phyloP scores from a whole-genome alignment of 495 filamentous ascomycete species.

The Penicillium arizonense region DNA sequence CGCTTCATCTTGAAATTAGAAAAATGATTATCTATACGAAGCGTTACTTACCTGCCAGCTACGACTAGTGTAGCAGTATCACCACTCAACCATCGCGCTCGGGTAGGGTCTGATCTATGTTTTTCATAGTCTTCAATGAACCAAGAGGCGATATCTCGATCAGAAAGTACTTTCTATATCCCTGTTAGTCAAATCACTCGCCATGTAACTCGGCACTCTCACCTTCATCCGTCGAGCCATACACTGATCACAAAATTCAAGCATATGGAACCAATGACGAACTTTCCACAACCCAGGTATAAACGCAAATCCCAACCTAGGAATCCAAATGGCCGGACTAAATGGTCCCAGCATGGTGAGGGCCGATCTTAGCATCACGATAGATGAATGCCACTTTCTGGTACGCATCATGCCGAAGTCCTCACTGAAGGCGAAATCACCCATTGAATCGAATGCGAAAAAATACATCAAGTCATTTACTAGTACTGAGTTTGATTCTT shows the following conservation, averaged over 20 bases:
- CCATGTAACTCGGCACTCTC: background rate
- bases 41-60: slow-evolving; percentile 32
- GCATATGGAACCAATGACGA: slow-evolving; percentile 30
- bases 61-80: slow-evolving; percentile 31
- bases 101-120: slow-evolving; percentile 13
- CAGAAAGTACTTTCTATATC: background rate
- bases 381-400: slow-evolving; percentile 20
- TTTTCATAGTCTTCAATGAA: slow-evolving; percentile 31
- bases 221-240: slow-evolving; percentile 32
- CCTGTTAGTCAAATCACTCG: background rate
- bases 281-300: slow-evolving; percentile 23
- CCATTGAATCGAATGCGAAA: slow-evolving; percentile 44
- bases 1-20: slow-evolving; percentile 13
- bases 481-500: slow-evolving; percentile 16
- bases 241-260: slow-evolving; percentile 28
- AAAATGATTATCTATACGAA: background rate
- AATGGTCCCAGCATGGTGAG: slow-evolving; percentile 28
- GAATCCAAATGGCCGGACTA: slow-evolving; percentile 35
- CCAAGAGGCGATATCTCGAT: slow-evolving; percentile 28
- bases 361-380: slow-evolving; percentile 3
- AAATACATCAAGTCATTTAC: slow-evolving; percentile 31
- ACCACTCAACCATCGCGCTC: slow-evolving; percentile 21
- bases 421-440: slow-evolving; percentile 40
- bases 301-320: slow-evolving; percentile 27
- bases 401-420: slow-evolving; percentile 36